phyloP scores from a whole-genome alignment of 768 basidiomycete species.

The Auricularia auricula-judae region DNA sequence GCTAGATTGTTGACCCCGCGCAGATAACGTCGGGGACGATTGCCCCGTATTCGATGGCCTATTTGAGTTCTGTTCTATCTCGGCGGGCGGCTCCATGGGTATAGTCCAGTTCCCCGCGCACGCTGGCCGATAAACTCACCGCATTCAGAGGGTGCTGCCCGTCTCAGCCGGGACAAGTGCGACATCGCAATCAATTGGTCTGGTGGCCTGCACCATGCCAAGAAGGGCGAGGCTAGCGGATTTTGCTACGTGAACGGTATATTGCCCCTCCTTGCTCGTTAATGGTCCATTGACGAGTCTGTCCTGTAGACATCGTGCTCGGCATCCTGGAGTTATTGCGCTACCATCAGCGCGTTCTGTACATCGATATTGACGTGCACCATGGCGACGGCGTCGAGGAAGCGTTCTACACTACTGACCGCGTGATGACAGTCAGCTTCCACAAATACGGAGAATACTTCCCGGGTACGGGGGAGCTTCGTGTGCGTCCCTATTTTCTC shows the following conservation, averaged over 20 bases:
- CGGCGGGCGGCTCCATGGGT: conserved; percentile 99
- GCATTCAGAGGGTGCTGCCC: conserved; percentile 82
- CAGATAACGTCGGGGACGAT: conserved; percentile 97
- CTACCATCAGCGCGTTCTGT: conserved; percentile 91
- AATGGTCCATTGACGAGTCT: neutral
- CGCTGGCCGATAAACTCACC: neutral
- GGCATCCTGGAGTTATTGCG: conserved; percentile 90
- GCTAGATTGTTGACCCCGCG: neutral
- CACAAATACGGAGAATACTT: conserved; percentile 99
- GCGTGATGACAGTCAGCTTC: conserved; percentile 97
- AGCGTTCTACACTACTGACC: conserved; percentile 96
- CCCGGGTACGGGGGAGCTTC: conserved; percentile 94
- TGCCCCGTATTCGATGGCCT: conserved; percentile 98
- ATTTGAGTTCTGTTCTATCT: conserved; percentile 98
- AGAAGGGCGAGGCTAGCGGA: conserved; percentile 97
- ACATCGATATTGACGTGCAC: conserved; percentile 98
- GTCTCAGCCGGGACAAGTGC: conserved; percentile 91
- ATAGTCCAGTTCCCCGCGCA: conserved; percentile 15
- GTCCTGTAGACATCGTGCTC: conserved; percentile 78
- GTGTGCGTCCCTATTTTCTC: conserved; percentile 36
- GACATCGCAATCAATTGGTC: conserved; percentile 99
- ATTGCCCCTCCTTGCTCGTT: conserved; percentile 8
- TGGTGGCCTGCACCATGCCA: conserved; percentile 95
- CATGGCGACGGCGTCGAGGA: conserved; percentile 99
- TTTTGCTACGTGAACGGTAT: conserved; percentile 98